phyloP scores from a whole-genome alignment of 2,329 filamentous ascomycete species.

The Elsinoe necatrix region DNA sequence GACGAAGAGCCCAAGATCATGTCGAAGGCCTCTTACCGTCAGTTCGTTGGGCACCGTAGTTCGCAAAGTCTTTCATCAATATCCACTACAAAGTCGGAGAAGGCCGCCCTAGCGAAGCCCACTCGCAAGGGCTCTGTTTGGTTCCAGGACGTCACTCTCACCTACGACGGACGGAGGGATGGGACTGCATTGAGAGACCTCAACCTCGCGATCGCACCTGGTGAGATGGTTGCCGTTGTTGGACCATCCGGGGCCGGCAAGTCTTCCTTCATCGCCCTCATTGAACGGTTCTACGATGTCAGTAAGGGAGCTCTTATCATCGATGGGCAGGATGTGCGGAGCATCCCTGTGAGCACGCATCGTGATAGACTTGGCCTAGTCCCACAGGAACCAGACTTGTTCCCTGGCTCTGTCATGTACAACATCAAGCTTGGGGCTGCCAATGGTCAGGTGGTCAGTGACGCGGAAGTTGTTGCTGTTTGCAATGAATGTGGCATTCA shows the following conservation, averaged over 20 bases:
- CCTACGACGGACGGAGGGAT: conserved; percentile 31
- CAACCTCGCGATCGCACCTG: conserved; percentile 40
- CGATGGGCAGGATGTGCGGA: conserved; percentile 36
- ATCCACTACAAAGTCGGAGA: not conserved
- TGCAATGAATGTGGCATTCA: conserved; percentile 38
- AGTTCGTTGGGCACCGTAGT: conserved; percentile 11
- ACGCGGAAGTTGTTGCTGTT: conserved; percentile 28
- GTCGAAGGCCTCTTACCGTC: conserved; percentile 10
- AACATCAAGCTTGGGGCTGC: conserved; percentile 36
- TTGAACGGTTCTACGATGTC: conserved; percentile 40
- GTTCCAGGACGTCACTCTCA: conserved; percentile 33
- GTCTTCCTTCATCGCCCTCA: conserved; percentile 38
- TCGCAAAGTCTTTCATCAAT: not conserved
- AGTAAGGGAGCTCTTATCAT: conserved; percentile 33
- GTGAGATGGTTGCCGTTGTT: conserved; percentile 45
- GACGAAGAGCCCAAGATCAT: conserved; percentile 35
- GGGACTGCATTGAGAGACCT: conserved; percentile 39
- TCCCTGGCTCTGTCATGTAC: conserved; percentile 37
- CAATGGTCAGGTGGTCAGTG: conserved; percentile 21
- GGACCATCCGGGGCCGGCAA: conserved; percentile 41
- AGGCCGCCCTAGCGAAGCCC: not conserved
- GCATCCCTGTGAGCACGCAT: conserved; percentile 30
- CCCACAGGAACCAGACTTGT: conserved; percentile 39
- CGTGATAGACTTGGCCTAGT: conserved; percentile 37
- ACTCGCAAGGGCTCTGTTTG: conserved; percentile 20